Percentiles rank a stretch among this genome's conserved stretches.
phyloP scores from a whole-genome alignment of 148 eudicot species.

The Vaccinium vitisidaea region DNA sequence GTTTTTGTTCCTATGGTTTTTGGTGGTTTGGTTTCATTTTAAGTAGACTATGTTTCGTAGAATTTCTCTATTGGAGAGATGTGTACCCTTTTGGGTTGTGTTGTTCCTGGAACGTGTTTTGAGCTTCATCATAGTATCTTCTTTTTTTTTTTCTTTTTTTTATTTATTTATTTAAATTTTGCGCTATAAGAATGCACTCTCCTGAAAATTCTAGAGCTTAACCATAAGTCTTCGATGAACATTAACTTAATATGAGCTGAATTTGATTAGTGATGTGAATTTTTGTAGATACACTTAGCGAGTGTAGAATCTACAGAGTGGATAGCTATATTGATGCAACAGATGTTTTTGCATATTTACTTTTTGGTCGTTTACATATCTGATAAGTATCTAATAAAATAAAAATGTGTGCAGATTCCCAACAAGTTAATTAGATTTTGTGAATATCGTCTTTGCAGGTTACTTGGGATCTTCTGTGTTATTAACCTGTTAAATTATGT shows the following conservation, averaged over 20 bases:
- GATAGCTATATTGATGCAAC: not conserved
- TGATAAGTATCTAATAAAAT: not conserved
- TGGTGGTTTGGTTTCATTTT: not conserved
- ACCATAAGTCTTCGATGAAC: not conserved
- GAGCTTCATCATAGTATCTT: not conserved
- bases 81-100: not conserved
- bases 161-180: too few species aligned
- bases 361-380: not conserved
- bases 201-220: not conserved
- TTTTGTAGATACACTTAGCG: not conserved
- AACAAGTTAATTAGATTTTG: not conserved
- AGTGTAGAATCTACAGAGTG: too few species aligned
- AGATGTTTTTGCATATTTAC: not conserved
- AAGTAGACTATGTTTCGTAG: not conserved
- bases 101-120: not conserved
- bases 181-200: not conserved
- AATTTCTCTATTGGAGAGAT: not conserved
- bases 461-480: constrained; percentile 71
- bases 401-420: constrained; percentile 2
- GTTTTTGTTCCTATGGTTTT: not conserved
- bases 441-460: constrained; percentile 42
- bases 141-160: too few species aligned
- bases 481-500: constrained; percentile 81
- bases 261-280: not conserved
- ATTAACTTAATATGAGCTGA: not conserved